These are phyloP conservation scores for Hypseocharis bilobata DNA, from an alignment of 441 rosid species.

Conservation along the genomic window DNA sequence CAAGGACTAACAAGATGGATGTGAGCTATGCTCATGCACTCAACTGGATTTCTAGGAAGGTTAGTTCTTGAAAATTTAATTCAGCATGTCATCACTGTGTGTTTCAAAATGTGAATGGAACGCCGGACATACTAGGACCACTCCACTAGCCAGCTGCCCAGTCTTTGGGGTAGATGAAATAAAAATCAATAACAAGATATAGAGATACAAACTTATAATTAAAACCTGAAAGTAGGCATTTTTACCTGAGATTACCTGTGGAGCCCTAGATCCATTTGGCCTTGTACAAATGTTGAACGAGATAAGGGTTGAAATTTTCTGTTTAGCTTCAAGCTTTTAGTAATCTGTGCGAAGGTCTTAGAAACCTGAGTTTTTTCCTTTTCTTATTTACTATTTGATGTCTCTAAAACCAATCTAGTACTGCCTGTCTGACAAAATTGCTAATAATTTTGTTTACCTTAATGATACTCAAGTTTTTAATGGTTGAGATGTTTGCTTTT, in stretches of 20 bases:
- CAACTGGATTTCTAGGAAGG: constrained; percentile 99
- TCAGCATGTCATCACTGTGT: constrained; percentile 1
- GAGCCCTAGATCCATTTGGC: neutral
- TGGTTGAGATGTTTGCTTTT: constrained; percentile 21
- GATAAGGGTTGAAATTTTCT: neutral
- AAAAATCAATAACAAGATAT: no score
- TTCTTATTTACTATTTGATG: neutral
- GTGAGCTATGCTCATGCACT: constrained; percentile 81
- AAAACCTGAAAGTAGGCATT: no score
- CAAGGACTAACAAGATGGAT: constrained; percentile 66
- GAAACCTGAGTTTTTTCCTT: neutral
- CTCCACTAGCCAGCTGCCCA: neutral
- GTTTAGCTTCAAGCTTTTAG: neutral
- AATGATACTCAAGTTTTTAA: neutral
- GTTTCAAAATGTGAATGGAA: neutral
- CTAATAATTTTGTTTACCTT: neutral
- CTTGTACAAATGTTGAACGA: no score
- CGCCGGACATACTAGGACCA: neutral
- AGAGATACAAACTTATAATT: neutral
- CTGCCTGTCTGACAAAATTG: neutral
- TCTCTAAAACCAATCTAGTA: no score
- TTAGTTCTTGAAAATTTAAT: constrained; percentile 26
- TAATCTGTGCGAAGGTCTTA: neutral
- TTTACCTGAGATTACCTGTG: neutral
- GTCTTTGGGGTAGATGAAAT: neutral